Percentiles rank a stretch among this genome's conserved stretches.
Evolutionary conservation across 257 asterid species (phyloP).

Genomic region (Eustoma russellianum): DNA sequence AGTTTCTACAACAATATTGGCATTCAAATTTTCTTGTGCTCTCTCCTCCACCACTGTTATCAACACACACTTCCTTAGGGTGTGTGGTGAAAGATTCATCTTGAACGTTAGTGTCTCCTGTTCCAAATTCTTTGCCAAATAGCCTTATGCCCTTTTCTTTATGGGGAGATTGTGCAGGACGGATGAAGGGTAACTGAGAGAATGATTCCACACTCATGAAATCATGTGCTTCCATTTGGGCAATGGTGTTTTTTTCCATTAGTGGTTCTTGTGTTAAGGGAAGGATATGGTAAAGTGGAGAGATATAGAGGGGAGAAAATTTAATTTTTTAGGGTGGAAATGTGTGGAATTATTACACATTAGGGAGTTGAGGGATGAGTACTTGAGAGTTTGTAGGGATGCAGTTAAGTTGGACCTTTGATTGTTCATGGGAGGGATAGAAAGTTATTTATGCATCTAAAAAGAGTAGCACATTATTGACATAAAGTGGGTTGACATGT

Average conservation of each 20-base stretch:
- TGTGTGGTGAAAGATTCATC: background rate
- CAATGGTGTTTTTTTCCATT: slow-evolving; percentile 40
- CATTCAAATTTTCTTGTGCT: slow-evolving; percentile 63
- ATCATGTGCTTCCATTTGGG: slow-evolving; percentile 59
- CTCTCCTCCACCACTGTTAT: slow-evolving; percentile 17
- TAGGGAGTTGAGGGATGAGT: slow-evolving; percentile 7
- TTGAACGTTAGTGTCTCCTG: background rate
- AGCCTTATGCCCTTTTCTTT: slow-evolving; percentile 58
- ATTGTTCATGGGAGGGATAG: slow-evolving; percentile 28
- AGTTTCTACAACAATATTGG: slow-evolving; percentile 81
- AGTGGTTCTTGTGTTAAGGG: slow-evolving; percentile 2
- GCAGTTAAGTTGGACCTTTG: slow-evolving; percentile 26
- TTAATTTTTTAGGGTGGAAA: background rate
- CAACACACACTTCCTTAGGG: background rate
- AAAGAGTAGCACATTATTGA: too few species aligned
- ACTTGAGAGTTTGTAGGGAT: slow-evolving; percentile 2
- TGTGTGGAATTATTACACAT: background rate
- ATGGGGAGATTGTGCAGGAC: slow-evolving; percentile 26
- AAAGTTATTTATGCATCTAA: too few species aligned
- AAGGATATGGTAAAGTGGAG: background rate
- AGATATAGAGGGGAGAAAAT: background rate
- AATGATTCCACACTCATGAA: slow-evolving; percentile 84
- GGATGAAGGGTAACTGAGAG: slow-evolving; percentile 88
- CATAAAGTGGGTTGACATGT: too few species aligned
- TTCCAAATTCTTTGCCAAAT: slow-evolving; percentile 72